Evolutionary conservation across 2,329 filamentous ascomycete species (phyloP).

Genomic region (Rhinocladiella similis): DNA sequence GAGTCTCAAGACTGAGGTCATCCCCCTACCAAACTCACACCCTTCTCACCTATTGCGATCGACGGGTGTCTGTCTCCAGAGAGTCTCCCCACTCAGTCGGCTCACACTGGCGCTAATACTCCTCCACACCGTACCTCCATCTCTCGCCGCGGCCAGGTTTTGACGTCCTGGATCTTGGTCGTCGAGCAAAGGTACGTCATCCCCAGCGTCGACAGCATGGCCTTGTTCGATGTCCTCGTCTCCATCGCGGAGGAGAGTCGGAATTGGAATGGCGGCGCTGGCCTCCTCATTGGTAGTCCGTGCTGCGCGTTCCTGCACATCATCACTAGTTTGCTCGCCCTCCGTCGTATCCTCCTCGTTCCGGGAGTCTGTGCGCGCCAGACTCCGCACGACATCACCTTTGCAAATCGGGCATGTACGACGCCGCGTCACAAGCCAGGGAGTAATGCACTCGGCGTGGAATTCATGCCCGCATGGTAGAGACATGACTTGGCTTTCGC

Average conservation of each 20-base stretch:
- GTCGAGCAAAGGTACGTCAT: constrained; percentile 37
- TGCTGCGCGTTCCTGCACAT: constrained; percentile 46
- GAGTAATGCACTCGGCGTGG: constrained; percentile 96
- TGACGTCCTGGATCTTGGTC: constrained; percentile 27
- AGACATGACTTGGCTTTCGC: constrained; percentile 93
- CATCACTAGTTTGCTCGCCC: constrained; percentile 44
- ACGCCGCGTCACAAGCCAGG: constrained; percentile 91
- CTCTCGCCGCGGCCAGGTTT: constrained; percentile 22
- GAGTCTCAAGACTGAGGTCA: too few species aligned
- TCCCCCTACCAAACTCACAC: too few species aligned
- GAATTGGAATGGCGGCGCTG: constrained; percentile 52
- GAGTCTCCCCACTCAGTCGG: constrained; percentile 47
- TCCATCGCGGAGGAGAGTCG: constrained; percentile 36
- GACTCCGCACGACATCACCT: constrained; percentile 77
- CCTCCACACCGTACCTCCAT: constrained; percentile 43
- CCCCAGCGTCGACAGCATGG: constrained; percentile 33
- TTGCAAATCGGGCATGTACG: constrained; percentile 99
- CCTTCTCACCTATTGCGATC: constrained; percentile 26
- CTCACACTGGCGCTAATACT: constrained; percentile 46
- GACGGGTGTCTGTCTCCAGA: constrained; percentile 29
- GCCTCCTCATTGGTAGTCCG: constrained; percentile 49
- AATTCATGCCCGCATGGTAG: constrained; percentile 97
- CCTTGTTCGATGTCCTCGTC: constrained; percentile 46
- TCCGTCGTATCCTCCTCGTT: constrained; percentile 24
- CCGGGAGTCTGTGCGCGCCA: constrained; percentile 49